Percentiles rank a stretch among this genome's conserved stretches.
phyloP scores from a whole-genome alignment of 2,329 filamentous ascomycete species.

The Pseudophaeomoniella oleicola region DNA sequence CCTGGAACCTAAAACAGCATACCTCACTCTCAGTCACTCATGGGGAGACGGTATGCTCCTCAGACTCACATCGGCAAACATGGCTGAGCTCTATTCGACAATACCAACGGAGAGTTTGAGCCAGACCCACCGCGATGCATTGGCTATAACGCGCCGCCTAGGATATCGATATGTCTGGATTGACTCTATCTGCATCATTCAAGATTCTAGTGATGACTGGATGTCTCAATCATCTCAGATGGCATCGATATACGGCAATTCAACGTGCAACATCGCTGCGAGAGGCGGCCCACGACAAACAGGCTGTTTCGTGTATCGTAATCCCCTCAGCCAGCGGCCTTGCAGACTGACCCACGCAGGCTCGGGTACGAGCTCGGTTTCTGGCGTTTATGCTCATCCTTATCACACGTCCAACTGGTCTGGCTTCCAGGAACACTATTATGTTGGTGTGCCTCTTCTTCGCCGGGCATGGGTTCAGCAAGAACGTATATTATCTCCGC shows the following conservation, averaged over 20 bases:
- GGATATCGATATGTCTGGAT: constrained; percentile 1
- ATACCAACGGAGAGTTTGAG: background rate
- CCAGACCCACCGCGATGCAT: background rate
- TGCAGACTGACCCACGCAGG: background rate
- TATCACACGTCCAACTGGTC: background rate
- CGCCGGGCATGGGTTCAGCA: constrained; percentile 1
- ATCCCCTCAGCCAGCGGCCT: background rate
- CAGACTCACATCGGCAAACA: background rate
- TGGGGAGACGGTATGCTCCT: constrained; percentile 4
- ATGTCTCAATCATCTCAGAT: constrained; percentile 3
- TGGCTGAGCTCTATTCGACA: background rate
- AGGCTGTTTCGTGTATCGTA: constrained; percentile 1
- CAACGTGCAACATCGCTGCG: constrained; percentile 7
- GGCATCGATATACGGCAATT: constrained; percentile 6
- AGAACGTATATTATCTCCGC: constrained; percentile 2
- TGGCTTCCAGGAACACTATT: background rate
- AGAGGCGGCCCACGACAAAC: background rate
- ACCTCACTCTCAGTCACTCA: constrained; percentile 6
- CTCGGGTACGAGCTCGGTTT: background rate
- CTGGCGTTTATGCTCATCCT: constrained; percentile 1
- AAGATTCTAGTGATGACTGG: constrained; percentile 1
- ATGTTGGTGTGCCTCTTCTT: background rate
- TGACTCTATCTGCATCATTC: background rate
- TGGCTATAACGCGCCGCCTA: constrained; percentile 1
- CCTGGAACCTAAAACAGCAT: constrained; percentile 2